These are phyloP conservation scores for Cnidoscolus chayamansa DNA, from an alignment of 441 rosid genomes.

Conservation along the genomic window DNA sequence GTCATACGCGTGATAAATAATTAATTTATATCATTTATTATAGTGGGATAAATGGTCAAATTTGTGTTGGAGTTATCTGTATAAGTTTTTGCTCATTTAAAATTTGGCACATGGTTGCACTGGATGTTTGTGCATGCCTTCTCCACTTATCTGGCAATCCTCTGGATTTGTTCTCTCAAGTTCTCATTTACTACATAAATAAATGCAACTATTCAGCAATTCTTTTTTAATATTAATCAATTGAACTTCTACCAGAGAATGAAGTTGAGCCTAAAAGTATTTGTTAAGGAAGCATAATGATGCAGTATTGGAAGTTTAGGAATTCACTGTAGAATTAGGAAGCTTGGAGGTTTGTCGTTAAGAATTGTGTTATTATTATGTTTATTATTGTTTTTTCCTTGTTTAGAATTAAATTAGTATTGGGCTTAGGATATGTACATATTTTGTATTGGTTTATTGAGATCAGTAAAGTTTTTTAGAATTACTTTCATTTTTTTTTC, in stretches of 20 bases:
- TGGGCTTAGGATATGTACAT: too few species aligned
- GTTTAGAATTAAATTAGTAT: too few species aligned
- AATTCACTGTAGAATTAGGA: too few species aligned
- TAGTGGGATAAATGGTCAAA: slow-evolving; percentile 5
- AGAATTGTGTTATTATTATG: too few species aligned
- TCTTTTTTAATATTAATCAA: not conserved
- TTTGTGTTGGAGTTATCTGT: slow-evolving; percentile 2
- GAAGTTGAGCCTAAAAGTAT: not conserved
- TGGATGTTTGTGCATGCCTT: not conserved
- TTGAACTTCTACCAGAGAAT: not conserved
- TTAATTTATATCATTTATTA: not conserved
- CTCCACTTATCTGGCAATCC: not conserved
- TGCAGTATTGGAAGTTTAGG: too few species aligned
- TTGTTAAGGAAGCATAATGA: not conserved
- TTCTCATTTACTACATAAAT: not conserved
- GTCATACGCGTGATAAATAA: not conserved
- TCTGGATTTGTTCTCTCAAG: not conserved
- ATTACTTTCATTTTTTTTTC: too few species aligned
- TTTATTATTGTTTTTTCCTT: too few species aligned
- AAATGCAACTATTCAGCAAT: not conserved
- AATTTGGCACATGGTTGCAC: not conserved
- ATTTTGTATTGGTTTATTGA: too few species aligned
- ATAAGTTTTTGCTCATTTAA: not conserved
- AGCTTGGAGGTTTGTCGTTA: too few species aligned
- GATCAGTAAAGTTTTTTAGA: too few species aligned